Percentiles rank a stretch among this genome's conserved stretches.
These are phyloP conservation scores for Psilocybe sp. DNA, from an alignment of 768 basidiomycete genomes.

Conservation along the genomic window DNA sequence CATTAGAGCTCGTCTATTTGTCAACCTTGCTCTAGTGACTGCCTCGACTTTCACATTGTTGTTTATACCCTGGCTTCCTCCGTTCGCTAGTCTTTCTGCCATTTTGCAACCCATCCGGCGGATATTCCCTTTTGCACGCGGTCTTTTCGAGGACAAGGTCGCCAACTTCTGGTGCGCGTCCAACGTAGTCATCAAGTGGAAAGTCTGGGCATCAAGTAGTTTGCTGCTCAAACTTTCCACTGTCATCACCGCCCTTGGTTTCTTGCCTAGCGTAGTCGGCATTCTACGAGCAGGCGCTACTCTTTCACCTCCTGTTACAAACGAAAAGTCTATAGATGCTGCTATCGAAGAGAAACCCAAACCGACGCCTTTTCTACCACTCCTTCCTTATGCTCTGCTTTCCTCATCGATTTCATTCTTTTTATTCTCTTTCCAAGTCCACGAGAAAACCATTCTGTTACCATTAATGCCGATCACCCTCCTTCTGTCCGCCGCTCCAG, in stretches of 20 bases:
- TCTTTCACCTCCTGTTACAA: conserved; percentile 6
- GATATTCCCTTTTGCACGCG: conserved; percentile 90
- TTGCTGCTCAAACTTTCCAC: conserved; percentile 67
- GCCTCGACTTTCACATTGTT: conserved; percentile 60
- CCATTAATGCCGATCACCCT: conserved; percentile 85
- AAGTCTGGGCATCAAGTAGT: conserved; percentile 40
- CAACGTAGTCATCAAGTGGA: conserved; percentile 89
- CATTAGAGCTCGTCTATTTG: conserved; percentile 49
- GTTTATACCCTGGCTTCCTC: conserved; percentile 79
- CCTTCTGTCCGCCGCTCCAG: conserved; percentile 55
- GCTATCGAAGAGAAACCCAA: conserved; percentile 9
- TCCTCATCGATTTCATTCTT: conserved; percentile 90
- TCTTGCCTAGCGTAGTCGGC: conserved; percentile 57
- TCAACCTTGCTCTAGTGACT: conserved; percentile 65
- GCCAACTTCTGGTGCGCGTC: conserved; percentile 98
- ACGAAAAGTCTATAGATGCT: not conserved
- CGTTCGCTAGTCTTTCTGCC: conserved; percentile 46
- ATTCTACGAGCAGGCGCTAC: conserved; percentile 31
- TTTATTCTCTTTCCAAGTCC: conserved; percentile 94
- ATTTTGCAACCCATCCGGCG: conserved; percentile 69
- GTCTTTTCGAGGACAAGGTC: conserved; percentile 93
- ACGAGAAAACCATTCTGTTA: conserved; percentile 89
- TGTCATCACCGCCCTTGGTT: conserved; percentile 64
- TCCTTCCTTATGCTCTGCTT: conserved; percentile 80
- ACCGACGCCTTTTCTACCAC: conserved; percentile 51